Evolutionary conservation across 1,284 basidiomycete genomes (phyloP).

Genomic region (Irpex sp.): DNA sequence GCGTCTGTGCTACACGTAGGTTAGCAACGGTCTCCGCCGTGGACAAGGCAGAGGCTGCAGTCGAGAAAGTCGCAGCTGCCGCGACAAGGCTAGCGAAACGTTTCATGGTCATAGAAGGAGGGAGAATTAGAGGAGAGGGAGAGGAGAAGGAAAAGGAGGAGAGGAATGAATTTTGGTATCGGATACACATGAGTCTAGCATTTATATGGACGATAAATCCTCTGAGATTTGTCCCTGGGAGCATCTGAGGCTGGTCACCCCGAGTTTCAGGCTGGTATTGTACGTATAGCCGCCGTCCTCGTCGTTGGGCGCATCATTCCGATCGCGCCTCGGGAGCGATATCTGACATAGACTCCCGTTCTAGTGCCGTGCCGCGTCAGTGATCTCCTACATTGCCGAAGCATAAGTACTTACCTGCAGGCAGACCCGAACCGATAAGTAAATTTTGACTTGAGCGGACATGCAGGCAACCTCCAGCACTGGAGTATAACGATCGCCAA

Average conservation of each 20-base stretch:
- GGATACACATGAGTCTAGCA: not conserved
- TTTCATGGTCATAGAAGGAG: slow-evolving; percentile 2
- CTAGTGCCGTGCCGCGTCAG: too few relatives aligned
- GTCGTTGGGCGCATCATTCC: not conserved
- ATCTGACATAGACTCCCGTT: not conserved
- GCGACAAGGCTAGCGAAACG: not conserved
- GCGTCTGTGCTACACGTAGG: slow-evolving; percentile 9
- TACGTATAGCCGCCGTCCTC: not conserved
- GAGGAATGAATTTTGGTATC: not conserved
- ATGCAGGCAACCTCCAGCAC: too few relatives aligned
- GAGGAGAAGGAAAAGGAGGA: not conserved
- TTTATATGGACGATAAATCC: not conserved
- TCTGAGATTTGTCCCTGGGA: not conserved
- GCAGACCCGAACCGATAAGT: too few relatives aligned
- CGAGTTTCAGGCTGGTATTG: not conserved
- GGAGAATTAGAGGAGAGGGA: not conserved
- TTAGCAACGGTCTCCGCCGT: slow-evolving; percentile 12
- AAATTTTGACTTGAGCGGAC: too few relatives aligned
- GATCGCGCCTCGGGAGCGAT: not conserved
- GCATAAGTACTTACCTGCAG: too few relatives aligned
- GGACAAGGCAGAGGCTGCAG: slow-evolving; percentile 7
- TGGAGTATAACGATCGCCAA: too few relatives aligned
- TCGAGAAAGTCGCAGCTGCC: not conserved
- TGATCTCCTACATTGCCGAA: too few relatives aligned
- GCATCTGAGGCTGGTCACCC: too few relatives aligned